A percentile compares a stretch with the other conserved stretches of the same genome.
Conservation (phyloP, 257 asterid species). For the Solanum rostratum region DNA sequence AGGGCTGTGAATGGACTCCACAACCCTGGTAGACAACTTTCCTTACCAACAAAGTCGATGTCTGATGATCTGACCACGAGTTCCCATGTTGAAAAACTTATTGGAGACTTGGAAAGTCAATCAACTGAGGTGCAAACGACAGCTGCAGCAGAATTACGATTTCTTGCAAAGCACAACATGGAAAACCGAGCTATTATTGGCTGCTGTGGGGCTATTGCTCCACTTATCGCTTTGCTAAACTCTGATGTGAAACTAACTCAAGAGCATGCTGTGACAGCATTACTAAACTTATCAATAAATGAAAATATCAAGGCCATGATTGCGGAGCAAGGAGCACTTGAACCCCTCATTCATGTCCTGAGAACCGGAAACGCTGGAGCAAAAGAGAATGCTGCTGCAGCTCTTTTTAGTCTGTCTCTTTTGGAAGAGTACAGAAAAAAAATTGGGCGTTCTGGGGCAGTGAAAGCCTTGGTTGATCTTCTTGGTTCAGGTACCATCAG, state of each 20-base stretch:
- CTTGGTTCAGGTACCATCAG: conserved; percentile 59
- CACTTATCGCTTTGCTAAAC: conserved; percentile 53
- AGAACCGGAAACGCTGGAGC: conserved; percentile 65
- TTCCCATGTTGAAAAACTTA: conserved; percentile 55
- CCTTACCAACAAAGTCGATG: conserved; percentile 33
- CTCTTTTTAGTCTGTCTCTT: conserved; percentile 81
- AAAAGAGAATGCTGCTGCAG: conserved; percentile 91
- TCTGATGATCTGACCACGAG: conserved; percentile 42
- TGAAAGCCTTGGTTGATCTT: conserved; percentile 72
- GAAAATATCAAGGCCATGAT: conserved; percentile 53
- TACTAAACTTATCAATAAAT: conserved; percentile 67
- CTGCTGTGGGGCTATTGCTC: conserved; percentile 67
- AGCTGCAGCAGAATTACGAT: conserved; percentile 71
- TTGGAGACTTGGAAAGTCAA: conserved; percentile 37
- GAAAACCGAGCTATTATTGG: conserved; percentile 77
- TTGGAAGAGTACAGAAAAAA: conserved; percentile 69
- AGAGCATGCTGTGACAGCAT: conserved; percentile 92
- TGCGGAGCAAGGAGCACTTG: conserved; percentile 68
- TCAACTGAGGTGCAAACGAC: conserved; percentile 50
- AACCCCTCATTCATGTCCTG: conserved; percentile 72
- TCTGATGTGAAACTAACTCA: conserved; percentile 47
- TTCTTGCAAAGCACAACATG: conserved; percentile 59
- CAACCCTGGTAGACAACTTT: conserved; percentile 26
- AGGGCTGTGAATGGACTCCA: conserved; percentile 39
- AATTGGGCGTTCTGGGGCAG: conserved; percentile 83